Conservation (phyloP, 345 rosid species). For the Microcos paniculata region DNA sequence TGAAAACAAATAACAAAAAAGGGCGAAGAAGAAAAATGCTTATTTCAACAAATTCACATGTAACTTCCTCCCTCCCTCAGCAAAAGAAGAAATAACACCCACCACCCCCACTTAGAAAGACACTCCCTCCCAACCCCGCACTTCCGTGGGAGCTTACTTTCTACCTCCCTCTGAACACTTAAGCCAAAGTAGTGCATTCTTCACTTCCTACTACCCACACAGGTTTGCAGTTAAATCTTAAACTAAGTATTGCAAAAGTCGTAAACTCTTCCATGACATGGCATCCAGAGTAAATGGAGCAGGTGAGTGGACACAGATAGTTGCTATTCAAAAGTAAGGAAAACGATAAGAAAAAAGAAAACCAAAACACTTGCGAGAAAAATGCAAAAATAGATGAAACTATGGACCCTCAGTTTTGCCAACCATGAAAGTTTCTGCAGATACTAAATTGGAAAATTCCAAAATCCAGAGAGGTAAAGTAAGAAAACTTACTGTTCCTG, state of each 20-base stretch:
- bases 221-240: no score
- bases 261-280: neutral
- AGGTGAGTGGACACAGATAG: neutral
- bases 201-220: neutral
- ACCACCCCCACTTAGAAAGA: neutral
- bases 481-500: conserved; percentile 51
- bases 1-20: neutral
- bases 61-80: neutral
- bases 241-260: neutral
- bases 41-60: neutral
- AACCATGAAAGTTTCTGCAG: neutral
- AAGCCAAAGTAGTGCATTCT: neutral
- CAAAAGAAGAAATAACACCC: neutral
- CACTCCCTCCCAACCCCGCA: neutral
- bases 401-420: neutral
- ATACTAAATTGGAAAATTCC: neutral
- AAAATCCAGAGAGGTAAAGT: conserved; percentile 15
- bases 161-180: neutral
- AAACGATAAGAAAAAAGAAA: neutral
- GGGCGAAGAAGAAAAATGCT: neutral
- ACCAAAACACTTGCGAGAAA: neutral
- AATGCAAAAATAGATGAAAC: neutral
- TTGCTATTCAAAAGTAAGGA: neutral
- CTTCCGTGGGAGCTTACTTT: neutral
- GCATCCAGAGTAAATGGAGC: neutral